phyloP scores from a whole-genome alignment of 192 early-diverging fungal genomes.

The Coemansia sp. region DNA sequence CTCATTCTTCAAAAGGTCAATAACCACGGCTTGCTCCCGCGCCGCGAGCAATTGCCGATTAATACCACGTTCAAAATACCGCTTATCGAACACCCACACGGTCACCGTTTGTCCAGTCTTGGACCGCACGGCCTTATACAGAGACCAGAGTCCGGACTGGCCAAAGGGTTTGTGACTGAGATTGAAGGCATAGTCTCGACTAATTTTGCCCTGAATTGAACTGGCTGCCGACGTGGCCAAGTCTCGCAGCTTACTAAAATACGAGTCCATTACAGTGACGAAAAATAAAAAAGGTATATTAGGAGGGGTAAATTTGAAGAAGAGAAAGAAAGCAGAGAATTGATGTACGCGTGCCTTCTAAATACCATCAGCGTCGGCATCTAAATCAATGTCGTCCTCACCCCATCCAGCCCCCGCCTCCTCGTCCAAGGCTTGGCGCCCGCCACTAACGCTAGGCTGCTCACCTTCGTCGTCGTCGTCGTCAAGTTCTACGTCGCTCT shows the following conservation, averaged over 20 bases:
- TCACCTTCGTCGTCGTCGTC: not conserved
- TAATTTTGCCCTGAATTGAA: slow-evolving; percentile 46
- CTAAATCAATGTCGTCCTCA: slow-evolving; percentile 12
- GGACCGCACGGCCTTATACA: slow-evolving; percentile 60
- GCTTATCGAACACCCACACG: slow-evolving; percentile 78
- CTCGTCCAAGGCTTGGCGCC: slow-evolving; percentile 2
- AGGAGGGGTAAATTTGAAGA: not conserved
- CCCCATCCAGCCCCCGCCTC: slow-evolving; percentile 7
- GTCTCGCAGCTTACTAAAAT: slow-evolving; percentile 47
- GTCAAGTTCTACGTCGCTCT: not conserved
- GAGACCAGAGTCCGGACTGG: slow-evolving; percentile 68
- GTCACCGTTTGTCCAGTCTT: slow-evolving; percentile 62
- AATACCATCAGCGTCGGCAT: slow-evolving; percentile 18
- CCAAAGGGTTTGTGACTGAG: slow-evolving; percentile 3
- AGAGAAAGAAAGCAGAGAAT: not conserved
- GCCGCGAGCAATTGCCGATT: slow-evolving; percentile 53
- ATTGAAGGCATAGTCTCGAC: slow-evolving; percentile 37
- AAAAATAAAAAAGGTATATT: not conserved
- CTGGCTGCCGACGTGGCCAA: slow-evolving; percentile 46
- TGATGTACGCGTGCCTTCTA: not conserved
- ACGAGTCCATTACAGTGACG: slow-evolving; percentile 31
- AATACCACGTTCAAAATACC: slow-evolving; percentile 58
- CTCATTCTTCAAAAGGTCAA: slow-evolving; percentile 63
- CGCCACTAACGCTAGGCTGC: not conserved
- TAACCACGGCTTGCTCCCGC: slow-evolving; percentile 54